Base-by-base conservation (phyloP, 2,329 filamentous ascomycete genomes). In the Fusarium azukiicola region DNA sequence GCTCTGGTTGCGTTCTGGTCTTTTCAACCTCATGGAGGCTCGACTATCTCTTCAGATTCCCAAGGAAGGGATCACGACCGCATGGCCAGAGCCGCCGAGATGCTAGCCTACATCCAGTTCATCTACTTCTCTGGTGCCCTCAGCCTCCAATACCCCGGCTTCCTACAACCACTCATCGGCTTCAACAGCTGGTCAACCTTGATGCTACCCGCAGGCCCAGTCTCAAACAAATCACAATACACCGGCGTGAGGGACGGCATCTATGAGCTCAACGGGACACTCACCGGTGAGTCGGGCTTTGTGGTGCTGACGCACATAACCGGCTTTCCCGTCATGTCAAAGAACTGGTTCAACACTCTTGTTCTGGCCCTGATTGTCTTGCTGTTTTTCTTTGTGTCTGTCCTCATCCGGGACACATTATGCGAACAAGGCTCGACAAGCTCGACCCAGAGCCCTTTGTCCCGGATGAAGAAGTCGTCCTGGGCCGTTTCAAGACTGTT, bases 81-180 rank as follows among this genome's bases (percentile, higher is more conserved):
- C 14, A 12, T 73, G 16, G n/a, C 72, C 2, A 72, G 77, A 12
- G 74, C 80, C 3, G 77, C 79, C 17, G 69, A 96, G 83, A 96
- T 95, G 80, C 87, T 97, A 56, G 93, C 96, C 81, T 96, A 96
- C 83, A 92, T 96, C 17, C 95, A 97, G 82, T 96, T 96, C 82
- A 90, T 95, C 46, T 94, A 96, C 56, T 88, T 97, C 74, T 94
- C 95, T 0, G 95, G 95, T 5, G 92, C 93, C 21, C 87, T 96
- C 67, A 95, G 92, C 23, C 87, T 97, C 70, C 90, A 92, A 69
- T 96, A 96, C 79, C 95, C 95, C 1, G 95, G 95, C 5, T 97
- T 94, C 84, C 96, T 94, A 78, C 95, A 96, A 79, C 95, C 95
- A 3, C 93, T 93, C 1, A 90, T 96, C 50, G 95, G 95, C 79